Evolutionary conservation across 495 filamentous ascomycete genomes (phyloP), one percentile per base, ranked within the genome.

Genomic region (Aspergillus coremiiformis): DNA sequence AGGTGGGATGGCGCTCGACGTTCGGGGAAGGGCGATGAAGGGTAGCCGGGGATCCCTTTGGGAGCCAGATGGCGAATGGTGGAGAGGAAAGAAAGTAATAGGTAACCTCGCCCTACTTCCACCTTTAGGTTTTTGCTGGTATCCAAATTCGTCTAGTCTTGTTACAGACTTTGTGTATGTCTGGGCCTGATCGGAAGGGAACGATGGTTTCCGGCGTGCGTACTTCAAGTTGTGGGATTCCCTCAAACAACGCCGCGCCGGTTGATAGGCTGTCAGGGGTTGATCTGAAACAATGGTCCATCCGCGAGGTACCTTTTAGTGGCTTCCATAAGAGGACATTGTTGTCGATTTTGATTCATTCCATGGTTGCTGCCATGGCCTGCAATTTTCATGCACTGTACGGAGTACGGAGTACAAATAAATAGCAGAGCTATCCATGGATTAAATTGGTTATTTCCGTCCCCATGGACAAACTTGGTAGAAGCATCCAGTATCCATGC

Each of bases 191-290:
- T 52, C 50, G 41, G 42, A 41, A 17, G 37, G 49, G 29, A 30
- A 46, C 41, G 42, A 51, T 51, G 49, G 49, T 39, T n/a, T 51
- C 48, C 48, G 47, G 24, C 22, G 39, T 49, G 46, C 46, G 46
- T 42, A 39, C 32, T 35, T 4, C 24, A 8, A 27, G 24, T 27
- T 29, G 41, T 41, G 49, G 49, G 41, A 35, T 41, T 30, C 46
- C 44, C 50, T 52, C 41, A 52, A 52, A 52, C 50, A n/a, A 52
- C 50, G 50, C 42, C 50, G 42, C 50, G 39, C 21, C 49, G 37
- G 26, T 19, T 52, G 50, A 52, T 52, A 41, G 37, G 37, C 44
- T 52, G 50, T 46, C 50, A 52, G 42, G 50, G 42, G 30, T 22
- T 21, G 33, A 52, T 35, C 50, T 52, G 50, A 52, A 52, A 52